A percentile compares a stretch with the other conserved stretches of the same genome.
Conservation (phyloP, 495 filamentous ascomycete genomes). For the Neurospora cerealis region DNA sequence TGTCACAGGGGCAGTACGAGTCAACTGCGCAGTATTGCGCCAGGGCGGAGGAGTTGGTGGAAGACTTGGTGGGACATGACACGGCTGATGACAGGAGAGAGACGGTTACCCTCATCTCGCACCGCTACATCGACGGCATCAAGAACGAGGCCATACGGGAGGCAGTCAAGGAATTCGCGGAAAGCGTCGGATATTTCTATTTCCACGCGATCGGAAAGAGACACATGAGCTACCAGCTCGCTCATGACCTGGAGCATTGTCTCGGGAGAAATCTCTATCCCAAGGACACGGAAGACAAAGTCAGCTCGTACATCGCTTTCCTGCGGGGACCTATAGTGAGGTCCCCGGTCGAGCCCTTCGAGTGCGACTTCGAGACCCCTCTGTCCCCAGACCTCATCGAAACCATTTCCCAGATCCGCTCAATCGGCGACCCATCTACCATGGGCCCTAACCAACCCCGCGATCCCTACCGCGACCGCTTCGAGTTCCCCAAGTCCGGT, state of each 20-base stretch:
- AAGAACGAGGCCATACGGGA: conserved; percentile 22
- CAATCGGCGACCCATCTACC: conserved; percentile 30
- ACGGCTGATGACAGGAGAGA: conserved; percentile 7
- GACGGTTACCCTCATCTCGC: conserved; percentile 13
- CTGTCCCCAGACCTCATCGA: conserved; percentile 6
- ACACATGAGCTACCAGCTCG: conserved; percentile 39
- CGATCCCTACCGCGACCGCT: conserved; percentile 41
- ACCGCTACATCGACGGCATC: conserved; percentile 39
- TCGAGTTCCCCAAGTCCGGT: conserved; percentile 61
- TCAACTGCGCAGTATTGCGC: conserved; percentile 30
- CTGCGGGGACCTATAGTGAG: conserved; percentile 11
- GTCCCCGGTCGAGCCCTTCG: background rate
- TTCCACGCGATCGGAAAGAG: conserved; percentile 26
- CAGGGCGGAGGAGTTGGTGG: conserved; percentile 27
- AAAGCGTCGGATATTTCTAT: conserved; percentile 1
- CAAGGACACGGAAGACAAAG: conserved; percentile 12
- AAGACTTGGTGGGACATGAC: conserved; percentile 21
- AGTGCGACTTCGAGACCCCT: conserved; percentile 18
- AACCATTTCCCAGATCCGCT: conserved; percentile 23
- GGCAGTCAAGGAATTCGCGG: conserved; percentile 25
- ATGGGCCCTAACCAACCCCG: conserved; percentile 38
- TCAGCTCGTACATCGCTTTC: conserved; percentile 33
- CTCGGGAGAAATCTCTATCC: conserved; percentile 31
- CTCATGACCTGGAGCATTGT: conserved; percentile 35
- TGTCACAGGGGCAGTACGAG: conserved; percentile 38